Conservation (phyloP, 306 rosid species). For the Trichosanthes truncata region DNA sequence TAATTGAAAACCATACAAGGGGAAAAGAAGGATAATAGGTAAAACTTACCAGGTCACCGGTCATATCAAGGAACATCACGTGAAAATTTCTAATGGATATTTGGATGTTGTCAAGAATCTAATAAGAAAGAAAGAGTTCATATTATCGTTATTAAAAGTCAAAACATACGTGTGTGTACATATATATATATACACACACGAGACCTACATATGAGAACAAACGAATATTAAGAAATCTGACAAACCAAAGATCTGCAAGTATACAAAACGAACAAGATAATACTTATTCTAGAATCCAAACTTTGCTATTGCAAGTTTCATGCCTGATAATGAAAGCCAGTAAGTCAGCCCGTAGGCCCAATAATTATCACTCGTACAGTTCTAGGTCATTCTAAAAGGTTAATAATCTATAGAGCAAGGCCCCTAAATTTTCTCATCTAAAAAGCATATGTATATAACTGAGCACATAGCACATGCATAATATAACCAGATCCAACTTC, state of each 20-base stretch:
- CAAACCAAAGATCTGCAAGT: not conserved
- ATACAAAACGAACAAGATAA: not conserved
- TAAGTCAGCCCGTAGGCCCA: not conserved
- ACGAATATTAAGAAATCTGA: not conserved
- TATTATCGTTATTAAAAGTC: not conserved
- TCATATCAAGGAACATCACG: slow-evolving; percentile 44
- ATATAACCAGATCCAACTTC: not conserved
- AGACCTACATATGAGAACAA: not conserved
- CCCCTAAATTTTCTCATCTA: not conserved
- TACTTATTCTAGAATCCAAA: not conserved
- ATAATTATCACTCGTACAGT: not conserved
- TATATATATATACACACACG: not conserved
- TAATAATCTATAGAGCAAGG: not conserved
- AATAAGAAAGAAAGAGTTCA: slow-evolving; percentile 10
- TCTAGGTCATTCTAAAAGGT: not conserved
- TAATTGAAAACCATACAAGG: not conserved
- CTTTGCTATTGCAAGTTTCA: not conserved
- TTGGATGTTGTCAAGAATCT: slow-evolving; percentile 92
- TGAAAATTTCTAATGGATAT: slow-evolving; percentile 74
- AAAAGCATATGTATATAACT: not conserved
- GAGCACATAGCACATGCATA: not conserved
- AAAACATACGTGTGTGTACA: not conserved
- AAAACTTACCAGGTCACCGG: slow-evolving; percentile 44
- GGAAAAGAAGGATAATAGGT: not conserved
- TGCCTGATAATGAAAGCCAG: not conserved